These are phyloP conservation scores for Polytrichum commune DNA, from an alignment of 225 moss, liverwort and hornwort species.

Conservation along the genomic window DNA sequence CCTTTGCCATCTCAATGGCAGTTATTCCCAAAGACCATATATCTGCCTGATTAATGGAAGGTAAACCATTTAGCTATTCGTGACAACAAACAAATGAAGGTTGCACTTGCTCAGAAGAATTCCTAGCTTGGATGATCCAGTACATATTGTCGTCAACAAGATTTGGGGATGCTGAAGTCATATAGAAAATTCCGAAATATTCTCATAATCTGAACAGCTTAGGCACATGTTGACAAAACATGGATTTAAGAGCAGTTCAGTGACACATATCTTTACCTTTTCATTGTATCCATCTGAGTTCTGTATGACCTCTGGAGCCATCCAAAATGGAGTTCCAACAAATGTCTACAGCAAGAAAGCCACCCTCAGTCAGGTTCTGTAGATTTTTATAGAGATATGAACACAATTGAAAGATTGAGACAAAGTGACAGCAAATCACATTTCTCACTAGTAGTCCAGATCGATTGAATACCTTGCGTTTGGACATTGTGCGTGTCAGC, in stretches of 20 bases:
- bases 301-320: conserved; percentile 99
- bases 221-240: too few relatives aligned
- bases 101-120: too few relatives aligned
- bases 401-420: background rate
- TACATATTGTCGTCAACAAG: too few relatives aligned
- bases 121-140: too few relatives aligned
- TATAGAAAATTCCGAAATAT: too few relatives aligned
- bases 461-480: conserved; percentile 66
- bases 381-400: background rate
- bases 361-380: conserved; percentile 21
- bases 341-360: conserved; percentile 69
- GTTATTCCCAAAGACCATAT: conserved; percentile 98
- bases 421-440: background rate
- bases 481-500: conserved; percentile 91
- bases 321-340: conserved; percentile 99
- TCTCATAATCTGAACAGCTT: too few relatives aligned
- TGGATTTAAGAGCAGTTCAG: too few relatives aligned
- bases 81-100: too few relatives aligned
- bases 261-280: conserved; percentile 44
- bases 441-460: too few relatives aligned
- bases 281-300: conserved; percentile 98
- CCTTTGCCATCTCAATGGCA: conserved; percentile 98
- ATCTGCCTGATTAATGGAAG: conserved; percentile 67
- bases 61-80: too few relatives aligned
- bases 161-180: too few relatives aligned